These are phyloP conservation scores for Nannizziopsis barbatae DNA, from an alignment of 2,329 filamentous ascomycete species.

Conservation along the genomic window DNA sequence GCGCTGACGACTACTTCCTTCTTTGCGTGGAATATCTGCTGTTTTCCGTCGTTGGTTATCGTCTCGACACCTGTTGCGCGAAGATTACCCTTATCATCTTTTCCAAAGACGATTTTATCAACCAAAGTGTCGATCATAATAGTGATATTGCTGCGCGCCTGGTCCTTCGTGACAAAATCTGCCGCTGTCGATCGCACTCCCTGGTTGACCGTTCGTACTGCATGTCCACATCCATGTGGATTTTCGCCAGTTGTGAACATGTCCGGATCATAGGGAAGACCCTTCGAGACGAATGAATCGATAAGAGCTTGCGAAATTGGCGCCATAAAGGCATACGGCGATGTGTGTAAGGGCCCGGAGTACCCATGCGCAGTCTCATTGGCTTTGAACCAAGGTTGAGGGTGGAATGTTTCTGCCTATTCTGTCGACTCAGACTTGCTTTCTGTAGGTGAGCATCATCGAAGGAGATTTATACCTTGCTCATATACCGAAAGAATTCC, in stretches of 20 bases:
- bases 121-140: conserved; percentile 42
- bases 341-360: conserved; percentile 44
- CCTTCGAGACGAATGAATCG: conserved; percentile 45
- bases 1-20: conserved; percentile 42
- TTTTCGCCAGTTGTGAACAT: conserved; percentile 48
- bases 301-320: conserved; percentile 47
- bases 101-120: conserved; percentile 43
- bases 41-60: conserved; percentile 25
- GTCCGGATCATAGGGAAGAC: conserved; percentile 46
- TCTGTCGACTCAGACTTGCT: too few species aligned
- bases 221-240: conserved; percentile 47
- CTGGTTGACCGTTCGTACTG: conserved; percentile 42
- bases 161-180: conserved; percentile 42
- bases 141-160: conserved; percentile 37
- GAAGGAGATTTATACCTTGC: conserved; percentile 32
- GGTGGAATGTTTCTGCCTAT: conserved; percentile 47
- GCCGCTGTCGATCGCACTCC: conserved; percentile 45
- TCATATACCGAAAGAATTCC: conserved; percentile 48
- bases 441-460: too few species aligned
- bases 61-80: conserved; percentile 32
- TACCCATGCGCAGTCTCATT: conserved; percentile 40
- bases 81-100: conserved; percentile 23
- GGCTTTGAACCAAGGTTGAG: conserved; percentile 47
- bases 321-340: conserved; percentile 45
- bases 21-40: conserved; percentile 38